phyloP scores from a whole-genome alignment of 371 early-diverging fungal species.

The Smittium culicis region DNA sequence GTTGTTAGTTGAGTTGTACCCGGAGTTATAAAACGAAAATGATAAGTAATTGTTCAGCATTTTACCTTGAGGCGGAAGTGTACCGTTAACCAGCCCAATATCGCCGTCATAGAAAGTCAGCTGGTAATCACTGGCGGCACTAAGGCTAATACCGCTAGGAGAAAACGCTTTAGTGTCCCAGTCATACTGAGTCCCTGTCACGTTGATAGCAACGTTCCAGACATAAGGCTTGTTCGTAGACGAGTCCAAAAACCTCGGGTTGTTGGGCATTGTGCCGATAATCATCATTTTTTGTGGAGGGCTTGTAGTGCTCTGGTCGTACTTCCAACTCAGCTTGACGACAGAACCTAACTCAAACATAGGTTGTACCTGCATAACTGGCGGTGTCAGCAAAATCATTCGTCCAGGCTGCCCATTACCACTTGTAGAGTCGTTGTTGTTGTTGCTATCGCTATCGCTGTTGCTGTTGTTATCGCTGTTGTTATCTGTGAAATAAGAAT shows the following conservation, averaged over 20 bases:
- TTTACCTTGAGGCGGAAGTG: slow-evolving; percentile 20
- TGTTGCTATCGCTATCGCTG: no score
- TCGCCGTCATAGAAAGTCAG: slow-evolving; percentile 32
- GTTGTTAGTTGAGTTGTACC: slow-evolving; percentile 20
- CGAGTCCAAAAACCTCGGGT: slow-evolving; percentile 24
- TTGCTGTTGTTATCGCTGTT: no score
- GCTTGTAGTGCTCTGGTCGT: slow-evolving; percentile 30
- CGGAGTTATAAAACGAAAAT: slow-evolving; percentile 9
- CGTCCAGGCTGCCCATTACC: slow-evolving; percentile 25
- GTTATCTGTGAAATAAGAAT: no score
- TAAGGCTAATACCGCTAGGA: slow-evolving; percentile 27
- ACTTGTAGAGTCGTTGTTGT: no score
- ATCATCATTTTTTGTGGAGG: slow-evolving; percentile 24
- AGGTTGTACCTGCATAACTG: slow-evolving; percentile 22
- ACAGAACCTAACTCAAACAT: slow-evolving; percentile 24
- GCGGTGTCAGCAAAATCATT: slow-evolving; percentile 30
- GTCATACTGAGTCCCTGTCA: slow-evolving; percentile 26
- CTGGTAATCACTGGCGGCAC: slow-evolving; percentile 25
- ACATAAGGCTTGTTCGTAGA: slow-evolving; percentile 25
- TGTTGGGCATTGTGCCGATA: slow-evolving; percentile 30
- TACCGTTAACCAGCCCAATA: slow-evolving; percentile 23
- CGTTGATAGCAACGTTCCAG: slow-evolving; percentile 29
- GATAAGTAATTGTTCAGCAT: slow-evolving; percentile 10
- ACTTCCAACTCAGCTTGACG: slow-evolving; percentile 28
- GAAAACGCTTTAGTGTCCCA: slow-evolving; percentile 31